A percentile compares a stretch with the other conserved stretches of the same genome.
phyloP scores from a whole-genome alignment of 805 yeast species.

The Saccharomyces jurei region DNA sequence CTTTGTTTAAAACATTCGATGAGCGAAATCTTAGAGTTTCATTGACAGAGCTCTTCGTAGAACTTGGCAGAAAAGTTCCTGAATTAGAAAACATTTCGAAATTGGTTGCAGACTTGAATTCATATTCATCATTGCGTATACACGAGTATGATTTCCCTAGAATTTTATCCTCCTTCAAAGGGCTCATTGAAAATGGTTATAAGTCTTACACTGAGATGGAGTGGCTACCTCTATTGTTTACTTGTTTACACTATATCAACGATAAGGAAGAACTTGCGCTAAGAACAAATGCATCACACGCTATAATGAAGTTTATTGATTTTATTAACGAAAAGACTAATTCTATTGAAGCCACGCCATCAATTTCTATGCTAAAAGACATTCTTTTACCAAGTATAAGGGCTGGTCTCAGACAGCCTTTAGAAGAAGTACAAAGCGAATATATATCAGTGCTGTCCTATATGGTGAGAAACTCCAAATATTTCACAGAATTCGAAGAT shows the following conservation, averaged over 20 bases:
- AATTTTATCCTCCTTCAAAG: conserved; percentile 59
- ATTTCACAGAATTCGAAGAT: conserved; percentile 48
- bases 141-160: conserved; percentile 74
- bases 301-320: conserved; percentile 60
- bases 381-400: conserved; percentile 58
- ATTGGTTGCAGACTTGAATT: conserved; percentile 58
- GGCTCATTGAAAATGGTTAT: conserved; percentile 51
- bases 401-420: conserved; percentile 51
- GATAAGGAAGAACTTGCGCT: conserved; percentile 75
- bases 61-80: conserved; percentile 47
- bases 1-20: conserved; percentile 48
- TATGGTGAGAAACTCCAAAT: conserved; percentile 41
- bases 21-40: conserved; percentile 57
- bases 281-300: conserved; percentile 65
- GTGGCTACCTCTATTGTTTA: conserved; percentile 75
- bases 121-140: conserved; percentile 53
- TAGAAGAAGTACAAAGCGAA: conserved; percentile 63
- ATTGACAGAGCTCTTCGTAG: conserved; percentile 50
- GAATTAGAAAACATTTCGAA: conserved; percentile 40
- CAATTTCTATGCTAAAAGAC: conserved; percentile 38
- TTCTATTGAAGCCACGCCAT: conserved; percentile 22
- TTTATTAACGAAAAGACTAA: conserved; percentile 32
- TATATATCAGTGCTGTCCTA: conserved; percentile 60
- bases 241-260: conserved; percentile 59
- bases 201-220: conserved; percentile 39